Evolutionary conservation across 2,329 filamentous ascomycete genomes (phyloP).

Genomic region (Mycogone perniciosa): DNA sequence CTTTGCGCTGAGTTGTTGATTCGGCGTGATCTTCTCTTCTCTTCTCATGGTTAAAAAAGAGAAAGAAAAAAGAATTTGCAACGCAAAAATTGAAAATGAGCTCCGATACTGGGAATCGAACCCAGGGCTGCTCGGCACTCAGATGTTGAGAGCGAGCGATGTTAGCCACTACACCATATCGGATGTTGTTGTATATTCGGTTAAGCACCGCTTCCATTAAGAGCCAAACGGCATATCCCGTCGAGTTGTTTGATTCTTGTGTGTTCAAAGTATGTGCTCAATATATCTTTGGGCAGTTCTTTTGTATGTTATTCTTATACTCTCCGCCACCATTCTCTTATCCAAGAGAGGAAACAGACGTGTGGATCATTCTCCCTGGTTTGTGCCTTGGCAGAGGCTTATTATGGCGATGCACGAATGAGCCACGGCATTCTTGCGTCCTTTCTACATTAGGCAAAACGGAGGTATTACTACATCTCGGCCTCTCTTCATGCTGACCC

Average conservation of each 20-base stretch:
- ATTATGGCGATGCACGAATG: too few species aligned
- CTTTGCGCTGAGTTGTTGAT: too few species aligned
- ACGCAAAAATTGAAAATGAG: background rate
- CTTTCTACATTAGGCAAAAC: background rate
- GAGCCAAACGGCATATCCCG: too few species aligned
- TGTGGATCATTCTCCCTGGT: background rate
- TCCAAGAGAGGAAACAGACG: background rate
- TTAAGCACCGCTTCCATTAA: background rate
- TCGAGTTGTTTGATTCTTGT: too few species aligned
- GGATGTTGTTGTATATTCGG: conserved; percentile 13
- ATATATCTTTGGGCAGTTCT: too few species aligned
- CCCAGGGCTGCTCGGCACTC: conserved; percentile 15
- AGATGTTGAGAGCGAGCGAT: conserved; percentile 24
- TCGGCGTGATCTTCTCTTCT: too few species aligned
- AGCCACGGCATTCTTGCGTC: too few species aligned
- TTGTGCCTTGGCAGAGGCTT: background rate
- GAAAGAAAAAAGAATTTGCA: background rate
- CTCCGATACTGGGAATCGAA: conserved; percentile 16
- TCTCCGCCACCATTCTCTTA: too few species aligned
- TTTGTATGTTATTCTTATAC: too few species aligned
- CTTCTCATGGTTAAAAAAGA: background rate
- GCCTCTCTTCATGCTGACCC: too few species aligned
- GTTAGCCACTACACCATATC: conserved; percentile 33
- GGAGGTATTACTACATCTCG: background rate
- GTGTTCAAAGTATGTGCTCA: too few species aligned